These are phyloP conservation scores for Venturia oleaginea DNA, from an alignment of 2,329 filamentous ascomycete genomes.

Conservation along the genomic window DNA sequence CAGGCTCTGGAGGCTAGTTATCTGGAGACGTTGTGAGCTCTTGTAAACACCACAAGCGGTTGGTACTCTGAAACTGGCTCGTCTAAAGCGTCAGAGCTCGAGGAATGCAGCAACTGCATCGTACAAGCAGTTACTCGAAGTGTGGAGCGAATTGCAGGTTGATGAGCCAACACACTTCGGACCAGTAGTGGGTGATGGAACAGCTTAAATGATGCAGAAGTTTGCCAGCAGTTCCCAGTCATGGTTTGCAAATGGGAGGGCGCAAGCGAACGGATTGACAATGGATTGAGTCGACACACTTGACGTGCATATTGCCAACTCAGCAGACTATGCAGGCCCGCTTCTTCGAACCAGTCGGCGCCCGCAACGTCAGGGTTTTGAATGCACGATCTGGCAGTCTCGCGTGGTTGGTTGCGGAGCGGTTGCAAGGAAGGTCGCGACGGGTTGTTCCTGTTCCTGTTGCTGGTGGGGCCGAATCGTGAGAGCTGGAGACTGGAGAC, in stretches of 20 bases:
- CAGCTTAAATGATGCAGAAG: constrained; percentile 5
- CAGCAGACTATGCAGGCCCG: constrained; percentile 2
- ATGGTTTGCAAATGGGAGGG: not conserved
- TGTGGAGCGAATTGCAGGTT: not conserved
- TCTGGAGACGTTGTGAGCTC: not conserved
- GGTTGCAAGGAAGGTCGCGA: not conserved
- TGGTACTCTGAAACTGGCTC: not conserved
- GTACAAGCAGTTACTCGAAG: not conserved
- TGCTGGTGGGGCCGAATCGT: not conserved
- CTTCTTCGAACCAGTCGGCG: not conserved
- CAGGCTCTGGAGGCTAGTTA: not conserved
- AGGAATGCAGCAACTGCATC: not conserved
- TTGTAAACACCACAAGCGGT: not conserved
- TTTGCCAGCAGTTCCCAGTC: constrained; percentile 1
- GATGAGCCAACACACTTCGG: not conserved
- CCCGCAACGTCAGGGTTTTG: not conserved
- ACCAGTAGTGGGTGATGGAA: not conserved
- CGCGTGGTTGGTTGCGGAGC: not conserved
- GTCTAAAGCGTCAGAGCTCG: not conserved
- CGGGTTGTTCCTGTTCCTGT: not conserved
- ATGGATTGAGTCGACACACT: not conserved
- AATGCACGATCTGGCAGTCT: not conserved
- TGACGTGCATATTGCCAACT: not conserved
- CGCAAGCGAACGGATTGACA: not conserved
- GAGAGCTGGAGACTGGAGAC: not conserved